These are phyloP conservation scores for Lactarius quietus DNA, from an alignment of 768 basidiomycete genomes.

Conservation along the genomic window DNA sequence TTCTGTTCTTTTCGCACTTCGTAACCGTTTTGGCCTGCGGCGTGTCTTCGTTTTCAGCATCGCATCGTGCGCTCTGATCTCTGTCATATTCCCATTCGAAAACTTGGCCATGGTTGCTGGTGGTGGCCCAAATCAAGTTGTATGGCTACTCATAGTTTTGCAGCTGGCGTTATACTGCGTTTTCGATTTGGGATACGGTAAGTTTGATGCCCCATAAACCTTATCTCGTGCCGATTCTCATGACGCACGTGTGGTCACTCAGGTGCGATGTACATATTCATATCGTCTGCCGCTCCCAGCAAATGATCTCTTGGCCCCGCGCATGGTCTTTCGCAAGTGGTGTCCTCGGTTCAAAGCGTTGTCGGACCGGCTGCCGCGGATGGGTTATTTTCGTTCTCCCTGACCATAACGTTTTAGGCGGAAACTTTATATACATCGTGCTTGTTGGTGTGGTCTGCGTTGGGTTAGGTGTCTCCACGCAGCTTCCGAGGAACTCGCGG, in stretches of 20 bases:
- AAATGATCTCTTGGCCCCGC: conserved; percentile 60
- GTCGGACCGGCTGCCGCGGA: conserved; percentile 54
- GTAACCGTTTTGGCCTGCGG: conserved; percentile 37
- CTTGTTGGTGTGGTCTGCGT: background rate
- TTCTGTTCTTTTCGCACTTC: conserved; percentile 36
- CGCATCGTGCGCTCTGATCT: conserved; percentile 27
- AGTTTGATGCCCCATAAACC: background rate
- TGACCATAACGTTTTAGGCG: conserved; percentile 31
- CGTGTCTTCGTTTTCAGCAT: conserved; percentile 31
- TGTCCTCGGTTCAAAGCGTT: conserved; percentile 37
- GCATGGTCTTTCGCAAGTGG: conserved; percentile 48
- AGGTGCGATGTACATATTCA: conserved; percentile 69
- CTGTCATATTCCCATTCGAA: conserved; percentile 31
- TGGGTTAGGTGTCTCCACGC: background rate
- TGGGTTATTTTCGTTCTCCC: conserved; percentile 63
- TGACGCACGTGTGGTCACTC: conserved; percentile 21
- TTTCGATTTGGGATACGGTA: conserved; percentile 1
- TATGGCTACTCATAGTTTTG: background rate
- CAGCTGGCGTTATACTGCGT: background rate
- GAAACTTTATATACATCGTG: background rate
- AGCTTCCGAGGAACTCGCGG: background rate
- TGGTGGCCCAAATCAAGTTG: background rate
- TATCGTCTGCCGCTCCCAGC: conserved; percentile 60
- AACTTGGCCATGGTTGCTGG: background rate
- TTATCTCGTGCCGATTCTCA: background rate